A percentile compares a stretch with the other conserved stretches of the same genome.
These are phyloP conservation scores for Alnus glutinosa DNA, from an alignment of 306 rosid genomes.

Conservation along the genomic window DNA sequence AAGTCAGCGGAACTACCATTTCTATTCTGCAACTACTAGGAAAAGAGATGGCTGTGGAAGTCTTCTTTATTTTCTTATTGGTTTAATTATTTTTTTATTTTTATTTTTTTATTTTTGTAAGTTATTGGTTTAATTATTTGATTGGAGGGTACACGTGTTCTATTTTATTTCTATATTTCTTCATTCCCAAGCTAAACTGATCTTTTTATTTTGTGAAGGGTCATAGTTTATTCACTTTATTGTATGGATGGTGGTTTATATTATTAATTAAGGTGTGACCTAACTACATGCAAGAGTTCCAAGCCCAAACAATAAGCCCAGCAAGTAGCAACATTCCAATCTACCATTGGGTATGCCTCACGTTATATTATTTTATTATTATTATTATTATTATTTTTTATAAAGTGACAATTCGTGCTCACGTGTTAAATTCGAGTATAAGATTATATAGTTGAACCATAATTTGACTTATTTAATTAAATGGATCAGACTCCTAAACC, in stretches of 20 bases:
- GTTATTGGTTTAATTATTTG: background rate
- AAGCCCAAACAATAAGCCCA: background rate
- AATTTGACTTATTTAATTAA: too few species aligned
- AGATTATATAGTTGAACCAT: too few species aligned
- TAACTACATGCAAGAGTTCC: background rate
- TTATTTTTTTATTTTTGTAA: background rate
- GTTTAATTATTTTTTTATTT: background rate
- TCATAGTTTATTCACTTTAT: background rate
- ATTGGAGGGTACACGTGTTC: background rate
- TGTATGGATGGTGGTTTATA: background rate
- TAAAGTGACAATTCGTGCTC: too few species aligned
- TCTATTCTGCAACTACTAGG: background rate
- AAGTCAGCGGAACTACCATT: slow-evolving; percentile 44
- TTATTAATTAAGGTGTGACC: background rate
- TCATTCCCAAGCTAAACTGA: background rate
- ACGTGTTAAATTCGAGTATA: too few species aligned
- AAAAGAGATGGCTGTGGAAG: too few species aligned
- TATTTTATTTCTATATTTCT: background rate
- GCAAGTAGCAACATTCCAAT: too few species aligned
- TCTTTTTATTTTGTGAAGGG: background rate
- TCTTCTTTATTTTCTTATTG: background rate
- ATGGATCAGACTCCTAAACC: too few species aligned
- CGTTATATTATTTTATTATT: too few species aligned
- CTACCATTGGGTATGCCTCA: too few species aligned
- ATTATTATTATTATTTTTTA: too few species aligned